Conservation (phyloP, 2,329 filamentous ascomycete genomes). For the Fusarium sororula region DNA sequence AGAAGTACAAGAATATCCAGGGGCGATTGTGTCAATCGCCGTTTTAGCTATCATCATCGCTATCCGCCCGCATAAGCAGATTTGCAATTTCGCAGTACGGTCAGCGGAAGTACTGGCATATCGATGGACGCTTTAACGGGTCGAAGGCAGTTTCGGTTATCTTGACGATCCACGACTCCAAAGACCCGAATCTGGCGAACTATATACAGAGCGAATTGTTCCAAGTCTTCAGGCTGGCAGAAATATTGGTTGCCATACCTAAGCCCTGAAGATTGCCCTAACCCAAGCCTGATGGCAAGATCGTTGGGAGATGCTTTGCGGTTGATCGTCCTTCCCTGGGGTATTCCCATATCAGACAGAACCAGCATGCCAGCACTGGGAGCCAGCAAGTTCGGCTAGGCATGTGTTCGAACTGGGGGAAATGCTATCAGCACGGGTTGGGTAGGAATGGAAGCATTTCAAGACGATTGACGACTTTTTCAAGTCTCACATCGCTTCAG, state of each 20-base stretch:
- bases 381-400: background rate
- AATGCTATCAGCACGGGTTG: background rate
- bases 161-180: background rate
- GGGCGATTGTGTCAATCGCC: too few species aligned
- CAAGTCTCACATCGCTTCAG: too few species aligned
- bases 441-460: too few species aligned
- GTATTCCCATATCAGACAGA: too few species aligned
- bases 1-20: background rate
- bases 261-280: background rate
- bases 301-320: background rate
- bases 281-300: background rate
- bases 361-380: background rate
- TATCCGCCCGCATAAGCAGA: too few species aligned
- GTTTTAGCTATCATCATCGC: too few species aligned
- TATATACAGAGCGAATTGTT: background rate
- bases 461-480: too few species aligned
- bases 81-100: too few species aligned
- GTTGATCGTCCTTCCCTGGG: background rate
- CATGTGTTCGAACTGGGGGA: background rate
- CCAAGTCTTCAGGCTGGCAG: background rate
- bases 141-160: slow-evolving; percentile 2
- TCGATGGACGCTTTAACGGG: background rate
- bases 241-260: background rate
- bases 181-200: too few species aligned
- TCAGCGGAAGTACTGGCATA: background rate